These are phyloP conservation scores for Leptodontidium sp. DNA, from an alignment of 2,329 filamentous ascomycete species.

Conservation along the genomic window DNA sequence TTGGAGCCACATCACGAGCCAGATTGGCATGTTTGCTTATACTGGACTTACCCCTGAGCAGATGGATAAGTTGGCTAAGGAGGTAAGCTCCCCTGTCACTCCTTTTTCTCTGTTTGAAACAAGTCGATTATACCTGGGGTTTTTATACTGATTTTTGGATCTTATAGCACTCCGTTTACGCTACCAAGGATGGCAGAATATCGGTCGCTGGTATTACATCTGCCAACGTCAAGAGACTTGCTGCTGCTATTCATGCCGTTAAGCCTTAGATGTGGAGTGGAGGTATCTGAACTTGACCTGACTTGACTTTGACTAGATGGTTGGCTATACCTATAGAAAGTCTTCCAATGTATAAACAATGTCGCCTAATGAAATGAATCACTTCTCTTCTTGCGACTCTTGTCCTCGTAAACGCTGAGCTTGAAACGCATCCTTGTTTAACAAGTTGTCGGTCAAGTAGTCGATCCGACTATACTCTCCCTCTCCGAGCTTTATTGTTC, in stretches of 20 bases:
- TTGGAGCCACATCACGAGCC: conserved; percentile 98
- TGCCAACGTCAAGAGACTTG: conserved; percentile 80
- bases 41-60: conserved; percentile 90
- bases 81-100: conserved; percentile 59
- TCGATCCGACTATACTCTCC: too few species aligned
- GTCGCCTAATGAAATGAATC: conserved; percentile 9
- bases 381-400: neutral
- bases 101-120: conserved; percentile 36
- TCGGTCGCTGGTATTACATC: conserved; percentile 85
- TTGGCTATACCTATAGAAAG: conserved; percentile 28
- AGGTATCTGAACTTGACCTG: conserved; percentile 16
- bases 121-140: conserved; percentile 17
- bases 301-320: conserved; percentile 10
- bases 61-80: conserved; percentile 90
- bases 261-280: conserved; percentile 53
- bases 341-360: conserved; percentile 30
- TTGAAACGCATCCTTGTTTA: neutral
- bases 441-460: too few species aligned
- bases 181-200: conserved; percentile 90
- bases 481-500: too few species aligned
- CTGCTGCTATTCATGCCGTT: conserved; percentile 85
- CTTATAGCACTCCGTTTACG: conserved; percentile 86
- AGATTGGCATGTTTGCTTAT: conserved; percentile 99
- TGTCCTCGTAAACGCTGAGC: neutral
- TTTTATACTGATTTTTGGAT: conserved; percentile 26